Conservation (phyloP, 345 rosid species). For the Bretschneidera sinensis region DNA sequence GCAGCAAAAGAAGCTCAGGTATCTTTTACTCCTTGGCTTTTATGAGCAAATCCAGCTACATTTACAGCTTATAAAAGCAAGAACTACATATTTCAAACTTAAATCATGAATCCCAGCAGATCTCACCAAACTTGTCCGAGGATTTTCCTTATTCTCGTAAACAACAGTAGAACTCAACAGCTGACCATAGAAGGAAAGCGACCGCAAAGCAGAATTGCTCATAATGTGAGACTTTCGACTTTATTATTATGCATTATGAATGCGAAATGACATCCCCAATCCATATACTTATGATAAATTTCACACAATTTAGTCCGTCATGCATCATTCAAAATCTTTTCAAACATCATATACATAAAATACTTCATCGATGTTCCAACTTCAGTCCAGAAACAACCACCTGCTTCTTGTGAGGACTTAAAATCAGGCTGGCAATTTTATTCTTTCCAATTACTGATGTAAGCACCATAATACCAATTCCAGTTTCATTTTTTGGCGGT, state of each 20-base stretch:
- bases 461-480: background rate
- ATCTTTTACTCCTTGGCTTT: conserved; percentile 1
- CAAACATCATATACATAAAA: background rate
- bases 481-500: background rate
- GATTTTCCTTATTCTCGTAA: too few species aligned
- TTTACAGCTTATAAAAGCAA: too few species aligned
- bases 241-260: too few species aligned
- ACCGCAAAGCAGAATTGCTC: too few species aligned
- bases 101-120: background rate
- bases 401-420: background rate
- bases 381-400: background rate
- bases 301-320: background rate
- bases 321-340: background rate
- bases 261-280: too few species aligned
- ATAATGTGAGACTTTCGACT: too few species aligned
- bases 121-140: background rate
- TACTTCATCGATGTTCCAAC: background rate
- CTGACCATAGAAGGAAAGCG: too few species aligned
- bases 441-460: background rate
- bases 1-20: conserved; percentile 10
- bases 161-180: too few species aligned
- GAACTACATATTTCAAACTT: background rate
- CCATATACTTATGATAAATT: too few species aligned
- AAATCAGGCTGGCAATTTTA: too few species aligned
- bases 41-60: too few species aligned